These are phyloP conservation scores for Colletotrichum endophyticum DNA, from an alignment of 2,329 filamentous ascomycete species.

Conservation along the genomic window DNA sequence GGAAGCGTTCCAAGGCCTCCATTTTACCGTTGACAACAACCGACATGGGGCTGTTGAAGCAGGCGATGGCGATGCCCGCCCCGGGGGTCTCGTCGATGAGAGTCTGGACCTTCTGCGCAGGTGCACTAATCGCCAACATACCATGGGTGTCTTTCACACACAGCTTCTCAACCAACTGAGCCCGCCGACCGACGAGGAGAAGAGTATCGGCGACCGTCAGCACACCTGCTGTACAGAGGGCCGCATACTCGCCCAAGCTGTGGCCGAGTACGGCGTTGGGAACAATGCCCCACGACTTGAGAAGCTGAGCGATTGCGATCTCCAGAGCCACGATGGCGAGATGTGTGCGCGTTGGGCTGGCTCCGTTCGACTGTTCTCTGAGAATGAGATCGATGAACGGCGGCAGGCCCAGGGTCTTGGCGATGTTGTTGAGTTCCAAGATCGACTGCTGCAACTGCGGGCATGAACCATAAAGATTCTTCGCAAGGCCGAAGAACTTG, in stretches of 20 bases:
- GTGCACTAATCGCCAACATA: conserved; percentile 55
- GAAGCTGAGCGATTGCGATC: conserved; percentile 61
- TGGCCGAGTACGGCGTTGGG: conserved; percentile 64
- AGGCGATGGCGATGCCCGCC: conserved; percentile 51
- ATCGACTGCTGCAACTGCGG: background rate
- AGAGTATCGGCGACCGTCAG: conserved; percentile 74
- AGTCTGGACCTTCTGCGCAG: conserved; percentile 55
- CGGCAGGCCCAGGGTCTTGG: background rate
- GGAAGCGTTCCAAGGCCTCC: conserved; percentile 44
- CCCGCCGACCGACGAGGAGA: conserved; percentile 73
- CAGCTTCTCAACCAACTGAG: conserved; percentile 66
- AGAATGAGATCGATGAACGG: background rate
- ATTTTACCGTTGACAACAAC: conserved; percentile 66
- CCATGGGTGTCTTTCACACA: conserved; percentile 70
- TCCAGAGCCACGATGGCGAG: conserved; percentile 57
- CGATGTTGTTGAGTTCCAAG: background rate
- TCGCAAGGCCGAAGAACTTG: background rate
- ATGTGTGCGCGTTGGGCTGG: conserved; percentile 66
- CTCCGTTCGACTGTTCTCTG: conserved; percentile 43
- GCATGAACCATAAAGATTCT: background rate
- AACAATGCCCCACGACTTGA: conserved; percentile 58
- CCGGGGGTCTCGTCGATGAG: conserved; percentile 46
- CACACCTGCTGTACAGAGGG: conserved; percentile 72
- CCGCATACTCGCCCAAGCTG: conserved; percentile 76
- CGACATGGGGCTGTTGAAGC: conserved; percentile 76